These are phyloP conservation scores for Nakaseomyces kungkrabaensis DNA, from an alignment of 1,139 yeast species.

Conservation along the genomic window DNA sequence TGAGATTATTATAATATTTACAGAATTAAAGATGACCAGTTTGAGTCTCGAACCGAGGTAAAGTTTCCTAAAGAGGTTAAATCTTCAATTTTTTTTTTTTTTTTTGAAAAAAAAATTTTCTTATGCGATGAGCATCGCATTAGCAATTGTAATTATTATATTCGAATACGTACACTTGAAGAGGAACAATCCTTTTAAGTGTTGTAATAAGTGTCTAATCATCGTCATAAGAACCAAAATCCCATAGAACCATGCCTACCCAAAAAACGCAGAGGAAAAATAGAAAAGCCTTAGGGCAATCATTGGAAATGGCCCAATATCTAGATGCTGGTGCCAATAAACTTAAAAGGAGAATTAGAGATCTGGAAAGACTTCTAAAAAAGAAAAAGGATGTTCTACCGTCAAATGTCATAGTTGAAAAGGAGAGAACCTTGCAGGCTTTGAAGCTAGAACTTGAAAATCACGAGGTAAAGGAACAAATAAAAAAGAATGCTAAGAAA, in stretches of 20 bases:
- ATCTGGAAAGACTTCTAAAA: constrained; percentile 57
- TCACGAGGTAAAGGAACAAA: constrained; percentile 41
- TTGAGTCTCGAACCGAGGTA: neutral
- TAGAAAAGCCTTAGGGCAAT: constrained; percentile 15
- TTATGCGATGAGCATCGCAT: constrained; percentile 1
- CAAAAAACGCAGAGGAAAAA: constrained; percentile 11
- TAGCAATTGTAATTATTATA: neutral
- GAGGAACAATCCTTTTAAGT: no score
- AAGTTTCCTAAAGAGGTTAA: neutral
- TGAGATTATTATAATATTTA: no score
- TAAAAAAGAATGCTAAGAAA: constrained; percentile 56
- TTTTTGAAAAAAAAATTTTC: neutral
- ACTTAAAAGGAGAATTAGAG: constrained; percentile 79
- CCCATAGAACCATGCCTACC: neutral
- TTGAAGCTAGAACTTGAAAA: constrained; percentile 55
- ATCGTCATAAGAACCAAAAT: neutral
- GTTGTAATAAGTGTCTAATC: no score
- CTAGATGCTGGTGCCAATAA: constrained; percentile 36
- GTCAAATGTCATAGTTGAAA: constrained; percentile 66
- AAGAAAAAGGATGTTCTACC: constrained; percentile 50
- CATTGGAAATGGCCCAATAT: constrained; percentile 29
- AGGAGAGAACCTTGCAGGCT: constrained; percentile 79
- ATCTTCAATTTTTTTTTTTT: neutral
- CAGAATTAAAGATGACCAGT: no score
- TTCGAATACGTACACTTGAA: no score